phyloP scores from a whole-genome alignment of 192 early-diverging fungal genomes.

The Coemansia sp. region DNA sequence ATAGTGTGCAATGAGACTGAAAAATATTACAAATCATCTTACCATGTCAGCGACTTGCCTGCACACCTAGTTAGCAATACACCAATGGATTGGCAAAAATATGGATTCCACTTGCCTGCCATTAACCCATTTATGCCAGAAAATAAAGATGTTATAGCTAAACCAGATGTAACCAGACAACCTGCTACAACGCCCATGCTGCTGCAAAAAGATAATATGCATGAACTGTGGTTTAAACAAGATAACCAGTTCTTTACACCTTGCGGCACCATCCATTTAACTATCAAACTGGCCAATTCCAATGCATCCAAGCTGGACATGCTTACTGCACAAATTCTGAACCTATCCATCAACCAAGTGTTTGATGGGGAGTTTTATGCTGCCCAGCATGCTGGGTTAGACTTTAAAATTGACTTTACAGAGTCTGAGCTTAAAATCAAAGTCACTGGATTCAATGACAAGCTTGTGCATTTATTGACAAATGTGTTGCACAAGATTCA shows the following conservation, averaged over 20 bases:
- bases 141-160: background rate
- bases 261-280: background rate
- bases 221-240: background rate
- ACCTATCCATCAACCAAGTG: background rate
- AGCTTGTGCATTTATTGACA: background rate
- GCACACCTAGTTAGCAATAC: background rate
- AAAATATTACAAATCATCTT: background rate
- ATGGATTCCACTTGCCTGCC: background rate
- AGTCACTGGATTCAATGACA: background rate
- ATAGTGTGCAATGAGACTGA: background rate
- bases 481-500: background rate
- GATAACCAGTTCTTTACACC: no score
- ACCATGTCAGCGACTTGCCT: background rate
- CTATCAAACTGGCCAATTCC: background rate
- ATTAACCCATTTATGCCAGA: background rate
- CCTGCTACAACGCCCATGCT: constrained; percentile 6
- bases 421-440: background rate
- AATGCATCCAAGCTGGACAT: background rate
- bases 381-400: background rate
- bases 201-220: constrained; percentile 8
- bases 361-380: background rate
- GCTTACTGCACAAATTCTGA: background rate
- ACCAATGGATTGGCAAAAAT: background rate
- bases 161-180: background rate
- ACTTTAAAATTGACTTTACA: background rate